phyloP scores from a whole-genome alignment of 2,329 filamentous ascomycete species.

The Bertia moriformis region DNA sequence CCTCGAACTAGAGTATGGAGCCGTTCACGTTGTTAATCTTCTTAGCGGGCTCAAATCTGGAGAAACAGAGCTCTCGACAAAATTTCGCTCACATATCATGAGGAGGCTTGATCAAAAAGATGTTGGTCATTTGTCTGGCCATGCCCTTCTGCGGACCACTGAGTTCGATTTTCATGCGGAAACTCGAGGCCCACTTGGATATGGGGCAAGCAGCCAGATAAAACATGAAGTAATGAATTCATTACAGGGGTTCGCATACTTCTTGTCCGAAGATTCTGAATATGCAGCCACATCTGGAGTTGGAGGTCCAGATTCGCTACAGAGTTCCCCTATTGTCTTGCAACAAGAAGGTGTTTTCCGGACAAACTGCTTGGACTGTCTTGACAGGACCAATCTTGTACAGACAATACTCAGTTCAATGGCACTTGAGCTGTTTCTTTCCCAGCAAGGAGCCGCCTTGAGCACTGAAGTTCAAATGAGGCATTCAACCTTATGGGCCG shows the following conservation, averaged over 20 bases:
- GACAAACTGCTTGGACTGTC: slow-evolving; percentile 89
- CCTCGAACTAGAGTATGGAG: slow-evolving; percentile 75
- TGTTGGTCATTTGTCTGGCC: slow-evolving; percentile 35
- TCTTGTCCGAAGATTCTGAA: slow-evolving; percentile 55
- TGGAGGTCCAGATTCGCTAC: slow-evolving; percentile 15
- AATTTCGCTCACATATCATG: slow-evolving; percentile 65
- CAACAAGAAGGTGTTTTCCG: slow-evolving; percentile 93
- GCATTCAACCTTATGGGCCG: slow-evolving; percentile 88
- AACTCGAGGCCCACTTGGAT: slow-evolving; percentile 71
- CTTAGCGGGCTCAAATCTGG: slow-evolving; percentile 79
- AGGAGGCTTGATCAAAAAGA: slow-evolving; percentile 51
- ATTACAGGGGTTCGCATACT: slow-evolving; percentile 83
- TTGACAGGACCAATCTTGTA: slow-evolving; percentile 89
- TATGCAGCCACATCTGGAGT: slow-evolving; percentile 15
- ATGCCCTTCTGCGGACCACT: slow-evolving; percentile 63
- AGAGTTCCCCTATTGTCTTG: slow-evolving; percentile 49
- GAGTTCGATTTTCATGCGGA: slow-evolving; percentile 96
- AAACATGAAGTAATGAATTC: slow-evolving; percentile 64
- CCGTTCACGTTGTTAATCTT: slow-evolving; percentile 83
- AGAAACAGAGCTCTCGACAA: slow-evolving; percentile 68
- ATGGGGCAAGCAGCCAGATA: slow-evolving; percentile 80
- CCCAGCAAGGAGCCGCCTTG: slow-evolving; percentile 55
- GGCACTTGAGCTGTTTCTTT: slow-evolving; percentile 73
- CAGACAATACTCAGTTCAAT: slow-evolving; percentile 92
- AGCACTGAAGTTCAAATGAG: slow-evolving; percentile 77